Evolutionary conservation across 352 stramenopile genomes (phyloP), one percentile per base, ranked within the genome.

Genomic region (Pythium chondricola): DNA sequence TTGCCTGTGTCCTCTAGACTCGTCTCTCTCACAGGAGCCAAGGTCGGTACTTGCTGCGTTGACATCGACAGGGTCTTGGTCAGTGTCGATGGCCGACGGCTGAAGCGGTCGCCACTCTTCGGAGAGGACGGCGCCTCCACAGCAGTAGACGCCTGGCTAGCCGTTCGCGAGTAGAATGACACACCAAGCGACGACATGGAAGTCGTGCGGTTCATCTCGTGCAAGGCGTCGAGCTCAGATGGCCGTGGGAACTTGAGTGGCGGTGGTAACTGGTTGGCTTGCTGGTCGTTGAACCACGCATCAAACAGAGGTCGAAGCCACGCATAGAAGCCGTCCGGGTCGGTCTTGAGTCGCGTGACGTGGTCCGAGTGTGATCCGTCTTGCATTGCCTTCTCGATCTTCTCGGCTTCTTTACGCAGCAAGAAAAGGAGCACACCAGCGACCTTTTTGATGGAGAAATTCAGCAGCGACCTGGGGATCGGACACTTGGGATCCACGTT

Each of bases 391-490:
- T 83, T 65, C 52, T 90, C 73, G 16, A 88, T 86, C 20, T 63
- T 93, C 46, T 89, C 74, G 13, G 81, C 76, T 56, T 93, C 78
- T 48, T 82, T 81, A 6, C 75, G 68, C 17, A 93, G 68, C 18
- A 93, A 55, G 41, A 84, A 90, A 18, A 90, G 59, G 47, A 93
- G 32, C 25, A 93, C 67, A 0, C 81, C 81, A 13, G 81, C 81
- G 30, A 88, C 67, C 48, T 93, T 93, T 58, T 93, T 93, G 48
- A 90, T 83, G 2, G 66, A 69, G 64, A 88, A 89, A 50, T 93
- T 93, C 25, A 93, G 50, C 50, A 93, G 52, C 16, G 67, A 49
- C 48, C 74, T 74, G 4, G 81, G 81, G 31, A 93, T 66, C 2
- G 78, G 67, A 38, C 76, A 90, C 42, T 89, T 90, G 1, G 78